Evolutionary conservation across 1,284 basidiomycete genomes (phyloP), one percentile per base, ranked within the genome.

Genomic region (Taiwanofungus camphoratus): DNA sequence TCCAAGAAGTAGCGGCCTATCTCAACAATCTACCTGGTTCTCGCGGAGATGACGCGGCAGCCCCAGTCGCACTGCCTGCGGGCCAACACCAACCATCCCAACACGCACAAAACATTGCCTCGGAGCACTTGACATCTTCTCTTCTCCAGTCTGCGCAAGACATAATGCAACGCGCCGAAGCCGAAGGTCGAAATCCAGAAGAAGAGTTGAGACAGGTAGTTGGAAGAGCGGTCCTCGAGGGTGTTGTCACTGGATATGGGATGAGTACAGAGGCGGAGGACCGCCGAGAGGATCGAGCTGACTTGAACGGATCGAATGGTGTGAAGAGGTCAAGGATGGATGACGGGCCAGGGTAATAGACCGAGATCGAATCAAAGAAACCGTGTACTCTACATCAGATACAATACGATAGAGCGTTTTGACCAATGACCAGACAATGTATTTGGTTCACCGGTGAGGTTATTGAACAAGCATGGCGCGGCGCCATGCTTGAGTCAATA

Each of bases 1-100:
- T 85, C 57, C 84, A 85, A n/a, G 74, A 81, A 36, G 79, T 94
- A 31, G 73, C 89, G 1, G 65, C 68, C 7, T 92, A 82, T 65
- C 71, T 95, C n/a, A 48, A 58, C 16, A 40, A 42, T n/a, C 35
- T 51, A 18, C 18, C 20, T 16, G 16, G 52, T 4, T 23, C 46
- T 2, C 11, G 24, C n/a, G 35, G 41, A 16, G 31, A 51, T 31
- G 26, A 42, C 19, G 35, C 43, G 40, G 38, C 53, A 38, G 31
- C 43, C 27, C 37, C 50, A 44, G 35, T 53, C 11, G 37, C 51
- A 22, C 32, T 39, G 21, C 37, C 52, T 13, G 42, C 48, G 35
- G 18, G 50, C 20, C 53, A 22, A n/a, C 35, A 45, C 20, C 64
- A 60, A 42, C 79, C 74, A 2, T 86, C 83, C 3, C 79, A 86